phyloP scores from a whole-genome alignment of 805 yeast species.

The Clavispora asparagi region DNA sequence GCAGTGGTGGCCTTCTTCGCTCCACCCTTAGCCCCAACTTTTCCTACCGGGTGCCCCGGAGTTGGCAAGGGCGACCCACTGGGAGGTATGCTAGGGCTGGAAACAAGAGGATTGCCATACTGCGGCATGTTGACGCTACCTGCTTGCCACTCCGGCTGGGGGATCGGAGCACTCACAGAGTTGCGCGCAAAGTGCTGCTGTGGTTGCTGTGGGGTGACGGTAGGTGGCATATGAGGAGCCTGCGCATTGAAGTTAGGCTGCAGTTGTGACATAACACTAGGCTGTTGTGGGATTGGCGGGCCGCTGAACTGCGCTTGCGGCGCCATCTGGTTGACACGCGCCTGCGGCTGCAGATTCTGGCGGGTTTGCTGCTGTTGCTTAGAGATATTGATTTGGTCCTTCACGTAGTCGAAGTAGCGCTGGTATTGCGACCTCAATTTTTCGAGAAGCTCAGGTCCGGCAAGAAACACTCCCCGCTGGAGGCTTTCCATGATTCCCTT shows the following conservation, averaged over 20 bases:
- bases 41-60: slow-evolving; percentile 9
- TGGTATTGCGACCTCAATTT: slow-evolving; percentile 69
- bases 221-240: not conserved
- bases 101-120: slow-evolving; percentile 1
- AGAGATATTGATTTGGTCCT: slow-evolving; percentile 48
- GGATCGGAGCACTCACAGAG: slow-evolving; percentile 1
- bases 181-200: slow-evolving; percentile 10
- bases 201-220: slow-evolving; percentile 6
- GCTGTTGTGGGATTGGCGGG: slow-evolving; percentile 6
- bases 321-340: slow-evolving; percentile 3
- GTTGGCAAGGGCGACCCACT: slow-evolving; percentile 7
- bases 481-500: slow-evolving; percentile 69
- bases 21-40: slow-evolving; percentile 20
- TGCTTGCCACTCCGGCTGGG: slow-evolving; percentile 1
- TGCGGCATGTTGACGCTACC: not conserved
- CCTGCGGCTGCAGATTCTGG: slow-evolving; percentile 1
- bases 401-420: slow-evolving; percentile 69
- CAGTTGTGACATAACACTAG: not conserved
- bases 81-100: slow-evolving; percentile 11
- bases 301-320: not conserved
- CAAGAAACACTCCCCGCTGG: slow-evolving; percentile 59
- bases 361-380: slow-evolving; percentile 24
- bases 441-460: slow-evolving; percentile 66
- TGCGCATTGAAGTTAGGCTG: slow-evolving; percentile 4
- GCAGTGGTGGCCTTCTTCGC: slow-evolving; percentile 1